These are phyloP conservation scores for Gloeopeniophorella convolvens DNA, from an alignment of 768 basidiomycete species.

Conservation along the genomic window DNA sequence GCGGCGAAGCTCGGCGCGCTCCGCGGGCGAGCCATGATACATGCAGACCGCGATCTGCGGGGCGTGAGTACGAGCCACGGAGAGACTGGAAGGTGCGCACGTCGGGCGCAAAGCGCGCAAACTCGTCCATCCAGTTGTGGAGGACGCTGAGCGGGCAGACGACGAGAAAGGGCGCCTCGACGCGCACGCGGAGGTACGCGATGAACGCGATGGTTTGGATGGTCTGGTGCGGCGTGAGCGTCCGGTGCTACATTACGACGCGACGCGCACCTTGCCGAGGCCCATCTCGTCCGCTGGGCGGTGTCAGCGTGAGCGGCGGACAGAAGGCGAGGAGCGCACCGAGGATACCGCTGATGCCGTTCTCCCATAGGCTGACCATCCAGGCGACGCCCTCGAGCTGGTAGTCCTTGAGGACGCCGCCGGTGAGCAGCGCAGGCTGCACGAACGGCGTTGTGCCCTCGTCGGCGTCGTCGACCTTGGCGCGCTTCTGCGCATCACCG, in stretches of 20 bases:
- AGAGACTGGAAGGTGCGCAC: slow-evolving; percentile 36
- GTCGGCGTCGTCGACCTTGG: slow-evolving; percentile 13
- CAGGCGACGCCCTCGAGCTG: slow-evolving; percentile 93
- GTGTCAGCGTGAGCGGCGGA: background rate
- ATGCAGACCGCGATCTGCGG: slow-evolving; percentile 75
- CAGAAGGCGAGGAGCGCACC: slow-evolving; percentile 35
- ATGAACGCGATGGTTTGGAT: slow-evolving; percentile 93
- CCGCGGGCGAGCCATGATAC: slow-evolving; percentile 82
- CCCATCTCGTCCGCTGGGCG: slow-evolving; percentile 90
- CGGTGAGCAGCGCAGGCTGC: slow-evolving; percentile 78
- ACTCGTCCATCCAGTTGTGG: slow-evolving; percentile 88
- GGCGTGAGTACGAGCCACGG: background rate
- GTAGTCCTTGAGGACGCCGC: slow-evolving; percentile 80
- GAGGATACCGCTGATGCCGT: slow-evolving; percentile 75
- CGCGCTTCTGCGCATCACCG: slow-evolving; percentile 23
- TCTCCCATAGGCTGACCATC: slow-evolving; percentile 86
- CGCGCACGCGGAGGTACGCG: slow-evolving; percentile 76
- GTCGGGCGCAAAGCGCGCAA: slow-evolving; percentile 72
- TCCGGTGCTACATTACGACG: no score
- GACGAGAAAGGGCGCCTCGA: slow-evolving; percentile 72
- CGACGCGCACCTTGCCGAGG: slow-evolving; percentile 67
- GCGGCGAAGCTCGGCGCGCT: slow-evolving; percentile 69
- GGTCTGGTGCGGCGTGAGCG: slow-evolving; percentile 45
- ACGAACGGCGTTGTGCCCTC: slow-evolving; percentile 33
- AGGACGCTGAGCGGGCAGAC: slow-evolving; percentile 92